These are phyloP conservation scores for Delonix regia DNA, from an alignment of 306 rosid species.

Conservation along the genomic window DNA sequence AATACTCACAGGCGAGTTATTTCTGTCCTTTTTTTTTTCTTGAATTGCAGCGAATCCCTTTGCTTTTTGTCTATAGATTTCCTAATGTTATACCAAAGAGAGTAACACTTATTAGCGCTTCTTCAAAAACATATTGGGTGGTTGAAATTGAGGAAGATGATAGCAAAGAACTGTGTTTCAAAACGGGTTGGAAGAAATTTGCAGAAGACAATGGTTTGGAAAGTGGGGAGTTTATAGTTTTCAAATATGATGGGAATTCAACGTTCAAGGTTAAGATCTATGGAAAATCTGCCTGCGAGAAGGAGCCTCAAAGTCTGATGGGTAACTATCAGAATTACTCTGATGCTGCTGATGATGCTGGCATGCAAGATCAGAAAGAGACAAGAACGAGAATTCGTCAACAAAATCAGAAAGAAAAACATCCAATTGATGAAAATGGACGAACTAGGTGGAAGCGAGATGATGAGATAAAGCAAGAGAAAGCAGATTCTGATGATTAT, in stretches of 20 bases:
- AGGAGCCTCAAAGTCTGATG: not conserved
- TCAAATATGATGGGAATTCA: conserved; percentile 13
- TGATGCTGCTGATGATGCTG: not conserved
- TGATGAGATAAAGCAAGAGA: not conserved
- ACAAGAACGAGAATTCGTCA: not conserved
- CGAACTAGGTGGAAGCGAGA: not conserved
- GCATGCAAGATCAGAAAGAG: not conserved
- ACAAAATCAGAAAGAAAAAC: not conserved
- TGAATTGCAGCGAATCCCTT: not conserved
- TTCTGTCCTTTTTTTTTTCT: not conserved
- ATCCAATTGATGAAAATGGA: not conserved
- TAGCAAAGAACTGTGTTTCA: not conserved
- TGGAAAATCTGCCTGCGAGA: not conserved
- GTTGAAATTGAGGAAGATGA: conserved; percentile 11
- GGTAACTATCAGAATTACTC: not conserved
- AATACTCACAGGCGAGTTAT: no score
- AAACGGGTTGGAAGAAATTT: not conserved
- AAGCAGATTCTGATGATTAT: not conserved
- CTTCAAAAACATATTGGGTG: not conserved
- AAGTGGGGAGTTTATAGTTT: not conserved
- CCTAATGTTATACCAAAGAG: not conserved
- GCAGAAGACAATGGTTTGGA: not conserved
- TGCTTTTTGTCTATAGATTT: not conserved
- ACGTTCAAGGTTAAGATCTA: conserved; percentile 1
- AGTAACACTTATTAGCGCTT: not conserved